phyloP scores from a whole-genome alignment of 495 filamentous ascomycete species.

The Hypoxylon perforatum region DNA sequence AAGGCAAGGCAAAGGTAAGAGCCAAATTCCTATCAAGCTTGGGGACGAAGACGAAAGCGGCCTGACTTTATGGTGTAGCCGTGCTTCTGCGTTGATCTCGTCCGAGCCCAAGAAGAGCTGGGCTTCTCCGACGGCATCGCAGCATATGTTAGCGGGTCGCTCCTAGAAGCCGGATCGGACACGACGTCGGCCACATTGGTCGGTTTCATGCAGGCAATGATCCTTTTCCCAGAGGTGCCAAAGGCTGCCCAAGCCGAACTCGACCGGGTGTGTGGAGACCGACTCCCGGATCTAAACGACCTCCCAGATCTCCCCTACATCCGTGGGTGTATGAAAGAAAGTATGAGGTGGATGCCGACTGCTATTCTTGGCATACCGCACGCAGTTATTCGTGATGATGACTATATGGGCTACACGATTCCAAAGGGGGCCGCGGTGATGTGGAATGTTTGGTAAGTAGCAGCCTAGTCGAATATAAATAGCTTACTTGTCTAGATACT shows the following conservation, averaged over 20 bases:
- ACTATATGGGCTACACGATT: slow-evolving; percentile 51
- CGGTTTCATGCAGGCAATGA: slow-evolving; percentile 70
- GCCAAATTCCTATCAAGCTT: neutral
- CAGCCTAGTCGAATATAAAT: neutral
- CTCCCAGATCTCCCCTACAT: slow-evolving; percentile 61
- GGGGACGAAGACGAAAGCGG: neutral
- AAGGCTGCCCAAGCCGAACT: slow-evolving; percentile 64
- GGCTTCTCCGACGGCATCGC: slow-evolving; percentile 55
- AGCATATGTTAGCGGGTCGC: slow-evolving; percentile 58
- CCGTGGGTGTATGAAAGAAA: slow-evolving; percentile 62
- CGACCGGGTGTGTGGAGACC: slow-evolving; percentile 61
- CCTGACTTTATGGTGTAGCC: slow-evolving; percentile 31
- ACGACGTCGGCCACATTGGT: slow-evolving; percentile 63
- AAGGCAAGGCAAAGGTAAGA: slow-evolving; percentile 45
- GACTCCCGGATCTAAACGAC: slow-evolving; percentile 63
- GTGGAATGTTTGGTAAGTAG: slow-evolving; percentile 50
- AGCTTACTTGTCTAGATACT: neutral
- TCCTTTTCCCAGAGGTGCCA: slow-evolving; percentile 60
- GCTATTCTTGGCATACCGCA: slow-evolving; percentile 66
- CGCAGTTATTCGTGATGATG: slow-evolving; percentile 58
- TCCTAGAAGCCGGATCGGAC: slow-evolving; percentile 70
- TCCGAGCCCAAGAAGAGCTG: slow-evolving; percentile 50
- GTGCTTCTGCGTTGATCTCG: slow-evolving; percentile 55
- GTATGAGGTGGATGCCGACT: slow-evolving; percentile 65
- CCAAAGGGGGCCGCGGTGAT: slow-evolving; percentile 50